Percentiles rank a stretch among this genome's conserved stretches.
phyloP scores from a whole-genome alignment of 805 yeast genomes.

The Starmera pachycereana region DNA sequence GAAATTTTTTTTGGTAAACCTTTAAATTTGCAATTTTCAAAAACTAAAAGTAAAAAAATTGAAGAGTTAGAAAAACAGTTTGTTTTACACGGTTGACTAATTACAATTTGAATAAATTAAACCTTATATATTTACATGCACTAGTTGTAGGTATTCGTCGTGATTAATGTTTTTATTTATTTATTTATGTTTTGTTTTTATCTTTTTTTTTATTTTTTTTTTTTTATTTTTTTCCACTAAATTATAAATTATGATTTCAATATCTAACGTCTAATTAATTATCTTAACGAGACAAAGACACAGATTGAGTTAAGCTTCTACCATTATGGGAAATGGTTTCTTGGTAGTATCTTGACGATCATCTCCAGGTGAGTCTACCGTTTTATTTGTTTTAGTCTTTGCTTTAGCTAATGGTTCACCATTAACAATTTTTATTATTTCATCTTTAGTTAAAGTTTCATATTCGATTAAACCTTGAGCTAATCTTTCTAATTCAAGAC shows the following conservation, averaged over 20 bases:
- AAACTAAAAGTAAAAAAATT: slow-evolving; percentile 20
- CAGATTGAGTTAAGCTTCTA: slow-evolving; percentile 9
- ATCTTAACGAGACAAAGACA: background rate
- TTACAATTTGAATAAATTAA: too few relatives aligned
- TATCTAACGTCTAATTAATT: too few relatives aligned
- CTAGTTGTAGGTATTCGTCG: too few relatives aligned
- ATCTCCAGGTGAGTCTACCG: slow-evolving; percentile 39
- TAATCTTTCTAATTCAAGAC: slow-evolving; percentile 67
- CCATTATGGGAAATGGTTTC: slow-evolving; percentile 19
- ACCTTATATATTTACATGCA: too few relatives aligned
- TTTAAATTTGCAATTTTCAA: slow-evolving; percentile 34
- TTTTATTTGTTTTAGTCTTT: slow-evolving; percentile 65
- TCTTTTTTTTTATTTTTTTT: background rate
- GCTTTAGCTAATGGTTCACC: slow-evolving; percentile 70
- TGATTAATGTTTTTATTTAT: background rate
- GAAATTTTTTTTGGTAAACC: slow-evolving; percentile 43
- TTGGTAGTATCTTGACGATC: slow-evolving; percentile 30
- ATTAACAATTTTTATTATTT: slow-evolving; percentile 73
- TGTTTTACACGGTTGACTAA: too few relatives aligned
- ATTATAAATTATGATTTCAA: too few relatives aligned
- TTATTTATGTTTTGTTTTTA: background rate
- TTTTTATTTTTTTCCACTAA: background rate
- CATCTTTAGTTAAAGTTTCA: slow-evolving; percentile 87
- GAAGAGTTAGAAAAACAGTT: slow-evolving; percentile 4
- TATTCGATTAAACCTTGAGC: slow-evolving; percentile 93